Percentiles rank a stretch among this genome's conserved stretches.
Conservation (phyloP, 2,329 filamentous ascomycete genomes). For the Clonostachys rosea region DNA sequence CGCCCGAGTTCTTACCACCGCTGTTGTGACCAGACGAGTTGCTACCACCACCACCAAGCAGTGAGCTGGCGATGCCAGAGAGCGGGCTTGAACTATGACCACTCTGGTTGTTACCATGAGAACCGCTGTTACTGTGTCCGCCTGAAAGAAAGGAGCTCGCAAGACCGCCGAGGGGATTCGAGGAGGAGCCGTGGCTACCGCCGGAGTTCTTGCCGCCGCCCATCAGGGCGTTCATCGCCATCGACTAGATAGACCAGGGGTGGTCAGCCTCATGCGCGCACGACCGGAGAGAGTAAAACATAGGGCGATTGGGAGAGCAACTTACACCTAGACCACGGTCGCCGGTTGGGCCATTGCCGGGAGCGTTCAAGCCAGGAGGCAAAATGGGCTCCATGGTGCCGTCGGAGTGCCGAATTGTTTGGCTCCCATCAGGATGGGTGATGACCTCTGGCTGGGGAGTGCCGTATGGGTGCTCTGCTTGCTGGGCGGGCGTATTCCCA, state of each 20-base stretch:
- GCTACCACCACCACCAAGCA: slow-evolving; percentile 32
- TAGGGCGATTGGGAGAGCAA: slow-evolving; percentile 11
- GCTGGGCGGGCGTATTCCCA: slow-evolving; percentile 53
- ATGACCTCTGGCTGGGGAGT: slow-evolving; percentile 50
- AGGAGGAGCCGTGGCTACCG: slow-evolving; percentile 4
- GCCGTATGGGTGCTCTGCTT: slow-evolving; percentile 58
- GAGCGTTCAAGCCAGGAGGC: slow-evolving; percentile 44
- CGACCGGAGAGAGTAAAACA: slow-evolving; percentile 1
- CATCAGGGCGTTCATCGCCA: slow-evolving; percentile 57
- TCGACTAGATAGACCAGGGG: slow-evolving; percentile 31
- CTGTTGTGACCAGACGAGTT: slow-evolving; percentile 16
- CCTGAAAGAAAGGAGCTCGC: not conserved
- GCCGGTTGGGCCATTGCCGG: slow-evolving; percentile 44
- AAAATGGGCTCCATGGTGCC: slow-evolving; percentile 56
- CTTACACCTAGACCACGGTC: slow-evolving; percentile 64
- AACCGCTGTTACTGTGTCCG: slow-evolving; percentile 11
- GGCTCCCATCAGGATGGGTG: slow-evolving; percentile 57
- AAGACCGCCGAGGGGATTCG: slow-evolving; percentile 1
- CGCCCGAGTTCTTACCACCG: slow-evolving; percentile 30
- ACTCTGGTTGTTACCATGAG: slow-evolving; percentile 16
- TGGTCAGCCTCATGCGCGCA: not conserved
- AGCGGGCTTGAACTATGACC: slow-evolving; percentile 26
- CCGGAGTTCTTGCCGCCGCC: slow-evolving; percentile 37
- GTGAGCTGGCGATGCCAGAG: slow-evolving; percentile 40
- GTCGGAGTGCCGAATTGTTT: slow-evolving; percentile 56